phyloP scores from a whole-genome alignment of 345 rosid species.

The Corchorus olitorius region DNA sequence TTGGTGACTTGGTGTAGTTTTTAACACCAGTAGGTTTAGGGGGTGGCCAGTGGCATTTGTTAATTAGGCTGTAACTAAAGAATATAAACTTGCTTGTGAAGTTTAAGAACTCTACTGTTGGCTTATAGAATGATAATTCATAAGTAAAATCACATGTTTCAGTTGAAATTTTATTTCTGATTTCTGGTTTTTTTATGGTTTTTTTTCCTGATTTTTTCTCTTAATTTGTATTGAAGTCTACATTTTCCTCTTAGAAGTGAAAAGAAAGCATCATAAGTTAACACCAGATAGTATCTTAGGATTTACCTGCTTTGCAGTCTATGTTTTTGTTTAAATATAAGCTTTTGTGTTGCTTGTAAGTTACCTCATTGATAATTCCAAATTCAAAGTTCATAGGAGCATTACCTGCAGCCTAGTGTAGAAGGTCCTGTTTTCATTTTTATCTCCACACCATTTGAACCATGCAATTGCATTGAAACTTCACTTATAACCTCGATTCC shows the following conservation, averaged over 20 bases:
- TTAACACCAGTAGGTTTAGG: background rate
- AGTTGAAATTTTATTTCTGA: background rate
- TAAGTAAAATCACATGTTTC: background rate
- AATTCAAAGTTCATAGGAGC: background rate
- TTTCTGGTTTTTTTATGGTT: background rate
- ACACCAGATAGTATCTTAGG: background rate
- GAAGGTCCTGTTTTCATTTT: conserved; percentile 6
- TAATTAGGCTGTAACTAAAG: background rate
- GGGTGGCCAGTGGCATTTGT: background rate
- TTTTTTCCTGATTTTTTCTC: background rate
- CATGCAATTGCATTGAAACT: conserved; percentile 2
- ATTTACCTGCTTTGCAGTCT: background rate
- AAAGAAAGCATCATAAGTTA: background rate
- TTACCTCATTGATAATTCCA: background rate
- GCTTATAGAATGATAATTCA: background rate
- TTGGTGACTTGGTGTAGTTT: background rate
- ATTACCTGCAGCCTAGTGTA: background rate
- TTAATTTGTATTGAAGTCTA: background rate
- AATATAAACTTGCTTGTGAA: background rate
- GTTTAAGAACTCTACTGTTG: background rate
- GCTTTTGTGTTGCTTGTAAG: background rate
- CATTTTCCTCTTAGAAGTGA: background rate
- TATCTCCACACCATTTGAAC: background rate
- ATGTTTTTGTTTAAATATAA: background rate
- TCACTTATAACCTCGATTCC: background rate